Conservation (phyloP, 1,284 basidiomycete genomes). For the Psilocybe mexicana region DNA sequence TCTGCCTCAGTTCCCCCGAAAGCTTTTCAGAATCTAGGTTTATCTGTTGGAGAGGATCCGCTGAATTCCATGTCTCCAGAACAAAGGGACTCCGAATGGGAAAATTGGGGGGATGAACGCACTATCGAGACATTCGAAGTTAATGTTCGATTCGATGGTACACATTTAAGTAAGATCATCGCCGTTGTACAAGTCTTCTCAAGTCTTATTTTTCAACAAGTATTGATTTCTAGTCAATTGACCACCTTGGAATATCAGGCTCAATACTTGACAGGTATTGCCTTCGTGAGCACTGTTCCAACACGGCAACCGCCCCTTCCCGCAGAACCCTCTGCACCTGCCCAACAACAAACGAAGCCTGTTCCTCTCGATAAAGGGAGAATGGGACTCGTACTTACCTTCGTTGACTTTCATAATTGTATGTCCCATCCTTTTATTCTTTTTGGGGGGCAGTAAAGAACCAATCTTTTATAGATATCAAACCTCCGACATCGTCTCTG, state of each 20-base stretch:
- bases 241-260: slow-evolving; percentile 9
- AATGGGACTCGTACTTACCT: slow-evolving; percentile 53
- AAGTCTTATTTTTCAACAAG: slow-evolving; percentile 3
- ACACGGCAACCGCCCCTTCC: slow-evolving; percentile 13
- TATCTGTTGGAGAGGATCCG: slow-evolving; percentile 44
- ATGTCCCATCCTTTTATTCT: slow-evolving; percentile 24
- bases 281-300: slow-evolving; percentile 38
- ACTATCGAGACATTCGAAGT: slow-evolving; percentile 65
- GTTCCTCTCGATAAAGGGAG: slow-evolving; percentile 28
- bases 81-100: slow-evolving; percentile 49
- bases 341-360: slow-evolving; percentile 18
- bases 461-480: slow-evolving; percentile 38
- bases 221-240: slow-evolving; percentile 7
- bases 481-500: slow-evolving; percentile 50
- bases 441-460: not conserved
- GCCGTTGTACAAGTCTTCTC: not conserved
- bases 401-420: slow-evolving; percentile 65
- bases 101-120: slow-evolving; percentile 61
- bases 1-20: slow-evolving; percentile 18
- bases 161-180: slow-evolving; percentile 36
- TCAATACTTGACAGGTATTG: slow-evolving; percentile 9
- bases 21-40: slow-evolving; percentile 44
- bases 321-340: slow-evolving; percentile 14
- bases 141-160: slow-evolving; percentile 48
- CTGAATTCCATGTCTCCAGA: slow-evolving; percentile 32